Base-by-base conservation (phyloP, 2,329 filamentous ascomycete species). In the Aspergillus sclerotialis region DNA sequence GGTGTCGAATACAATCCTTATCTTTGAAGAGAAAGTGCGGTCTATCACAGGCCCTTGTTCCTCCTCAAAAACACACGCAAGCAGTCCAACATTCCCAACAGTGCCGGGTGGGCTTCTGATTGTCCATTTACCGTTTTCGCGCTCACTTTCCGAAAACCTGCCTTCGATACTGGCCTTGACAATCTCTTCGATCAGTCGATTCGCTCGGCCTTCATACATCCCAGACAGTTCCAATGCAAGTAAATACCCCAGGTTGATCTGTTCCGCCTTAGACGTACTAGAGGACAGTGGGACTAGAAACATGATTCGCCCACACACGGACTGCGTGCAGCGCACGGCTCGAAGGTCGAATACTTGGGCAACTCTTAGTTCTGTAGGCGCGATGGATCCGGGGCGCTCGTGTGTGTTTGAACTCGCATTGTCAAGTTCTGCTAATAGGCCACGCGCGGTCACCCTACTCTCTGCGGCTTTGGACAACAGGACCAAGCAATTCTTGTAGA, bases 111-210 rank as follows among this genome's bases (percentile, higher is more conserved):
- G 73, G 13, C 80, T 83, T 24, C 87, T 77, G 19, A 93, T 73
- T 19, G 84, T 84, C 88, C 87, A 95, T 48, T 75, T 78, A 11
- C 80, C 73, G 38, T 82, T 76, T 57, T 94, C 87, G 38, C 89
- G 78, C 64, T 94, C 86, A n/a, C 68, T 59, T 55, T 94, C 88
- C 1, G 84, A 68, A 51, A 93, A 94, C 8, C 89, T 77, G 5
- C 80, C 83, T 61, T 95, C 90, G 10, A 95, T 78, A 44, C 82
- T 79, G 7, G 89, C 88, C 63, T 90, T 93, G 30, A 80, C 78
- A 9, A 95, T 72, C 44, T 96, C 92, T 61, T 96, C 90, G 17
- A 79, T 78, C 61, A 86, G 80, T 40, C 82, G 84, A 12, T 71
- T 67, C 1, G 83, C 85, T 56, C 81, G 89, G 16, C 80, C 80